Base-by-base conservation (phyloP, 1,284 basidiomycete species). In the Boletellus dicymbophilus region DNA sequence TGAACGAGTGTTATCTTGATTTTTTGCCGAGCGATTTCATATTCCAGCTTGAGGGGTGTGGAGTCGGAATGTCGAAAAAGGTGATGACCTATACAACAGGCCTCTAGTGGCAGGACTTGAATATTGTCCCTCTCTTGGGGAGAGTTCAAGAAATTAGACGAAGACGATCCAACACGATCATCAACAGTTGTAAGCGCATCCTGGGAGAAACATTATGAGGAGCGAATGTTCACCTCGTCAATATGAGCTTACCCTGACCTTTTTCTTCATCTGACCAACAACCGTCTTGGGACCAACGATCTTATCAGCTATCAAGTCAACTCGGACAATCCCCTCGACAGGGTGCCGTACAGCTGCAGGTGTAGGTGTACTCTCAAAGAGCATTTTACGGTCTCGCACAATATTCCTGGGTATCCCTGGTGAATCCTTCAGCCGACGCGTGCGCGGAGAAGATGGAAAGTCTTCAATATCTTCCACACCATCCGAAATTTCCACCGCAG, bases 111-210 rank as follows among this genome's bases (percentile, higher is more conserved):
- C 4, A 66, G 42, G 28, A 13, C 51, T 12, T 8, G 31, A 0
- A 2, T 37, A 6, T 15, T 46, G 25, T 57, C 54, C 27, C 36
- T 52, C 34, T 48, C 48, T 5, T 48, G 58, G 13, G 30, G 0
- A 25, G 65, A 51, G 38, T 65, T 55, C 23, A 47, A 4, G 30
- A 69, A 52, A 23, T 61, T 50, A 25, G 63, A 66, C 4, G 65
- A 63, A 12, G 67, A 66, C 12, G 60, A 66, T 44, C 53, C 67
- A 20, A 69, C 34, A n/a, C 4, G 37, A 48, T 69, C 67, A 21
- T 25, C 23, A 1, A 21, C 1, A 9, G 21, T 27, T 8, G 27
- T 43, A 23, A 13, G 6, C n/a, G 18, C 8, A 41, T 18, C 28
- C 65, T 64, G 49, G 30, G 11, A 26, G 8, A 20, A 48, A 36